Evolutionary conservation across 495 filamentous ascomycete genomes (phyloP), one percentile per base, ranked within the genome.

Genomic region (Lepraria neglecta): DNA sequence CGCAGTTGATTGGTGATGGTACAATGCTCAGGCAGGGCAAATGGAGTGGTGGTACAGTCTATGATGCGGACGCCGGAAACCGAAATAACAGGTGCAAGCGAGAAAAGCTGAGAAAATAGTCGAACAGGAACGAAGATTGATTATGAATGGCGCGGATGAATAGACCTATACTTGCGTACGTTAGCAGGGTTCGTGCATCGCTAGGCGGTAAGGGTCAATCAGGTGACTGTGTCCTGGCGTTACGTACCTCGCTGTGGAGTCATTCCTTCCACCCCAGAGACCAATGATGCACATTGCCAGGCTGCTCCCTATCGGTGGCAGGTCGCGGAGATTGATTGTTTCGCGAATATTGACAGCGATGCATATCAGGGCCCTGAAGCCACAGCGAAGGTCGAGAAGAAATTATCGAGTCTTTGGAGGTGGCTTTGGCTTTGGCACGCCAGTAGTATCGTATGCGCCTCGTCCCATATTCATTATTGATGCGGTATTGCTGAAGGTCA

Each of bases 381-480:
- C 57, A 17, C 1, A 50, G 44, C 57, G 46, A 63, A 28, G 45
- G 57, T 35, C 72, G 73, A 52, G 71, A 72, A 59, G 72, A 74
- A 62, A 35, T 54, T 62, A 70, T 54, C 61, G 64, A 31, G 58
- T 52, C 28, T 67, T 67, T 63, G 76, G 77, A 61, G 80, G 80
- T 67, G 76, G 76, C 58, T 78, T 75, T 48, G 81, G 81, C 71
- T 82, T 82, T 68, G 80, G 78, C 21, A 82, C 77, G 27, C 80
- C 81, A 4, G 81, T 84, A 58, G 80, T 84, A 63, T 84, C 81
- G 65, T 84, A 84, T 65, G 78, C 79, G 57, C 81, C 81, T 55
- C 81, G 78, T 65, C 80, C 81, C 80, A 84, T 83, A 69, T 83
- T 83, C 64, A 69, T 67, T 38, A 11, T 54, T 70, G 70, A 75